Base-by-base conservation (phyloP, 495 filamentous ascomycete genomes). In the Barbatosphaeria neglecta region DNA sequence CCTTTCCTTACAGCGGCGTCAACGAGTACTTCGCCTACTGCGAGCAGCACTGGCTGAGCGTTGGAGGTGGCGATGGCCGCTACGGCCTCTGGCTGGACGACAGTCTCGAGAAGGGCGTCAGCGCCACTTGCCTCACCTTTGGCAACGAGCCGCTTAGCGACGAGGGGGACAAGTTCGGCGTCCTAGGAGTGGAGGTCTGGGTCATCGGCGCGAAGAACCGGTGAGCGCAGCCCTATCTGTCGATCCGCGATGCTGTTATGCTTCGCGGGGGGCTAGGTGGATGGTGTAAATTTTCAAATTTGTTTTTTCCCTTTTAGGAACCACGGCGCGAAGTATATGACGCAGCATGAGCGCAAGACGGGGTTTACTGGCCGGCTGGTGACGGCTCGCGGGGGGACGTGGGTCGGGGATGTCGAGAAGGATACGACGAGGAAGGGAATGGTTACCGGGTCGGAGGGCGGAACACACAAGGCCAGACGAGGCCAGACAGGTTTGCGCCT, bases 11-110 rank as follows among this genome's bases (percentile, higher is more conserved):
- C 57, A 90, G 83, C 50, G 92, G 92, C 6, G 77, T 90, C 15
- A 98, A 98, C 63, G 92, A 97, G 62, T 95, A 95, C 60, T 82
- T 92, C 71, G 93, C 96, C 53, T 83, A 90, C 53, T 97, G 90
- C 67, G 87, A 95, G 60, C 71, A 75, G 20, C 77, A 79, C n/a
- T 97, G 82, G 59, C 62, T 98, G 37, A 88, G 82, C 57, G 66
- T 95, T 1, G 89, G 89, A 25, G 90, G 87, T 41, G 93, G 62
- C 46, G 90, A 95, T 59, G 90, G 93, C 10, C 83, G 80, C 50
- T 97, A 87, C 59, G 92, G 92, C 7, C 68, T 98, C 2, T 97
- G 93, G 92, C 72, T 98, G 6, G 86, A 97, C 61, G 82, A 86
- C 39, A 75, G 77, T n/a, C 75, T 98, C 39, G 90, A 88, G 59